phyloP scores from a whole-genome alignment of 2,329 filamentous ascomycete species.

The Xylaria arbuscula region DNA sequence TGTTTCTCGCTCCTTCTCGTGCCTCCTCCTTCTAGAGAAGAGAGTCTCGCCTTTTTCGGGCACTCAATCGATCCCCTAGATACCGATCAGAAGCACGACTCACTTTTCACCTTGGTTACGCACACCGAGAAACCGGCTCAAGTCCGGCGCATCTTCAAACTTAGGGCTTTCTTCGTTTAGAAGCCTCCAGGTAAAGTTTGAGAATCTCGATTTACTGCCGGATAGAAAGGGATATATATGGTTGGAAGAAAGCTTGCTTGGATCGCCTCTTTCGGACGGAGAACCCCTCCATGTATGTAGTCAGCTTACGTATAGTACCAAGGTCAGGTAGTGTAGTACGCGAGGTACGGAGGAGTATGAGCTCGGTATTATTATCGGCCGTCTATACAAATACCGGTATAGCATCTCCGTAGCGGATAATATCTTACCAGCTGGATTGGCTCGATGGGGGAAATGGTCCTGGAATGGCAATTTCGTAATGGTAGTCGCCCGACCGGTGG shows the following conservation, averaged over 20 bases:
- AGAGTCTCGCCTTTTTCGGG: constrained; percentile 12
- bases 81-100: not conserved
- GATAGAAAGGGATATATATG: not conserved
- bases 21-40: not conserved
- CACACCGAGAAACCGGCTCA: not conserved
- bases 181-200: not conserved
- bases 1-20: constrained; percentile 2
- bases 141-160: not conserved
- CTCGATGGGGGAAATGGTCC: constrained; percentile 9
- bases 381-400: not conserved
- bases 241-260: not conserved
- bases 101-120: not conserved
- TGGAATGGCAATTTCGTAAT: constrained; percentile 17
- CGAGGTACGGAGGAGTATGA: not conserved
- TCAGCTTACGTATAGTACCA: constrained; percentile 29
- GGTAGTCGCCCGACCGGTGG: constrained; percentile 12
- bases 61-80: not conserved
- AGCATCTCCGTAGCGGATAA: not conserved
- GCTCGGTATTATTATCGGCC: constrained; percentile 13
- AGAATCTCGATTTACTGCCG: too few species aligned
- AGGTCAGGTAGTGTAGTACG: not conserved
- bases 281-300: not conserved
- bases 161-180: not conserved
- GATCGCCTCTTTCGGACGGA: not conserved
- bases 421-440: constrained; percentile 1